Percentiles rank a stretch among this genome's conserved stretches.
These are phyloP conservation scores for Ophiostoma australiae DNA, from an alignment of 2,329 filamentous ascomycete genomes.

Conservation along the genomic window DNA sequence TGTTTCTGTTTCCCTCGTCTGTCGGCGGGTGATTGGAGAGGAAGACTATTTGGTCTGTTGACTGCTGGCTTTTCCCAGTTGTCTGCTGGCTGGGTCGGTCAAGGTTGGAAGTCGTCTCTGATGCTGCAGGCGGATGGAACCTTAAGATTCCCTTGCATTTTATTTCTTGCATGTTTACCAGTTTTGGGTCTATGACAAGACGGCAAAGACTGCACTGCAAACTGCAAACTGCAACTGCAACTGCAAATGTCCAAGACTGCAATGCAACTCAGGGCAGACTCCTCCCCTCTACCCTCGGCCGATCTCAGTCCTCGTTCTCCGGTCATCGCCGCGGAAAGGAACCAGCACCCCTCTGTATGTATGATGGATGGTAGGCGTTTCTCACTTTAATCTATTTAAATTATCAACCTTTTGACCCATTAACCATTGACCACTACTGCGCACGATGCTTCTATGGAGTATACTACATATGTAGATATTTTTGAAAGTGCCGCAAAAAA, in stretches of 20 bases:
- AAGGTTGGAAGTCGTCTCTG: background rate
- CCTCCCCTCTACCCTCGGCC: background rate
- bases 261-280: background rate
- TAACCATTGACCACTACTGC: slow-evolving; percentile 12
- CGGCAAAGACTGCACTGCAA: background rate
- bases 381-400: slow-evolving; percentile 11
- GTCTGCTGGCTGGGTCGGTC: background rate
- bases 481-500: slow-evolving; percentile 8
- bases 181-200: background rate
- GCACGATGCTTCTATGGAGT: background rate
- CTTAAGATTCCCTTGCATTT: background rate
- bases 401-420: background rate
- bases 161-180: background rate
- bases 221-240: no score
- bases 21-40: background rate
- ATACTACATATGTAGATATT: background rate
- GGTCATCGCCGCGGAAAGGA: background rate
- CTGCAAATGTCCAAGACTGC: slow-evolving; percentile 1
- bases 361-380: slow-evolving; percentile 30
- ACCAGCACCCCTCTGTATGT: slow-evolving; percentile 26
- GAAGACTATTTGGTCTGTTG: background rate
- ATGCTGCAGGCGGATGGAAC: background rate
- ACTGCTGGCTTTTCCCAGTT: no score
- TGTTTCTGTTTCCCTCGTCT: slow-evolving; percentile 14
- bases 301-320: slow-evolving; percentile 10